A percentile compares a stretch with the other conserved stretches of the same genome.
Evolutionary conservation across 1,284 basidiomycete species (phyloP).

Genomic region (Phylloporus gajari): DNA sequence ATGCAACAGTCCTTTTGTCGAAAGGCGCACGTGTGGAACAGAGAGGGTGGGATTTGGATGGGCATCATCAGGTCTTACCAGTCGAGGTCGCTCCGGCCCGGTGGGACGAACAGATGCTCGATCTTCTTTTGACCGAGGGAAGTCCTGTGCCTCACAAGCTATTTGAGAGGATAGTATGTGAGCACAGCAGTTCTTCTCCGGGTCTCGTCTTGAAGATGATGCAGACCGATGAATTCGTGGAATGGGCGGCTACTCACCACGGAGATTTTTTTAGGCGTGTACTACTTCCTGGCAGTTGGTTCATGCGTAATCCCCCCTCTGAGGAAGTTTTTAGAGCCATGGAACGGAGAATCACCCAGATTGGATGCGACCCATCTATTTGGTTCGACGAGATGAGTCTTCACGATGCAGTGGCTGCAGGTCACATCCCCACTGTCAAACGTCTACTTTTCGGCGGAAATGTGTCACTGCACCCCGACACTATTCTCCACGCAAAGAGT

Average conservation of each 20-base stretch:
- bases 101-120: not conserved
- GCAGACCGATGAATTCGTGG: constrained; percentile 22
- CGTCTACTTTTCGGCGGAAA: not conserved
- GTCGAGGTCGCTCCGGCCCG: constrained; percentile 1
- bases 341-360: not conserved
- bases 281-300: too few species aligned
- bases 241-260: constrained; percentile 19
- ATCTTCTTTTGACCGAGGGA: constrained; percentile 17
- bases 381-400: not conserved
- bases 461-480: constrained; percentile 10
- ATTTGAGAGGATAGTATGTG: not conserved
- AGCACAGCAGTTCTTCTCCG: too few species aligned
- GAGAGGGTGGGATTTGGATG: not conserved
- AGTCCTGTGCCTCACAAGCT: constrained; percentile 18
- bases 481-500: constrained; percentile 17
- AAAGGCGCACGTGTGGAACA: not conserved
- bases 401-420: constrained; percentile 3
- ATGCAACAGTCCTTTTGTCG: constrained; percentile 17
- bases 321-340: not conserved
- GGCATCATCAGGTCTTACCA: constrained; percentile 11
- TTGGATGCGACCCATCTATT: not conserved
- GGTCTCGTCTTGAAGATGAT: constrained; percentile 8
- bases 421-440: constrained; percentile 7
- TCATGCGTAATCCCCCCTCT: not conserved
- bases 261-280: too few species aligned